Evolutionary conservation across 75 land plant species (phyloP).

Genomic region (Sequoiadendron giganteum): DNA sequence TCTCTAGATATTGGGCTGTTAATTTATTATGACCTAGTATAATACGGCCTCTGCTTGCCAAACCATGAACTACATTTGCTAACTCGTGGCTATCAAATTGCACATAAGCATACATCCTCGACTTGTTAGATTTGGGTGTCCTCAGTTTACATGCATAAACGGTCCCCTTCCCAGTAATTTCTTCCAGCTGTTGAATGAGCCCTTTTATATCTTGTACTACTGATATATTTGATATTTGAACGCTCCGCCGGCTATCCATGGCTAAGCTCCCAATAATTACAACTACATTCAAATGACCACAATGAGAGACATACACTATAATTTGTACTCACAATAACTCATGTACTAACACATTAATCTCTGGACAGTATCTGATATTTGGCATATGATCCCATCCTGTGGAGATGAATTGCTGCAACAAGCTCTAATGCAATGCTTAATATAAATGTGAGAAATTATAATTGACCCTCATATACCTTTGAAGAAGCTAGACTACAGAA

Average conservation of each 20-base stretch:
- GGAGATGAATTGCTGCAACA: neutral
- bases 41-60: conserved; percentile 20
- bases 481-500: neutral
- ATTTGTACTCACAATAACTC: neutral
- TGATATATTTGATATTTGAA: conserved; percentile 42
- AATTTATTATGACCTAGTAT: conserved; percentile 32
- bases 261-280: neutral
- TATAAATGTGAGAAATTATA: neutral
- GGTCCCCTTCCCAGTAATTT: conserved; percentile 14
- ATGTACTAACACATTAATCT: neutral
- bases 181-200: conserved; percentile 51
- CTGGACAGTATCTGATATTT: neutral
- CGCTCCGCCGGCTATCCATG: conserved; percentile 24
- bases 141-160: conserved; percentile 34
- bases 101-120: conserved; percentile 39
- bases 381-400: no score
- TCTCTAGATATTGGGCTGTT: conserved; percentile 23
- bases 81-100: conserved; percentile 30
- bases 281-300: neutral
- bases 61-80: conserved; percentile 22
- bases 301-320: neutral
- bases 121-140: neutral
- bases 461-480: neutral
- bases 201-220: conserved; percentile 11
- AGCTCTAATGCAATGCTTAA: no score